phyloP scores from a whole-genome alignment of 495 filamentous ascomycete species.

The Hyaloscypha finlandica region DNA sequence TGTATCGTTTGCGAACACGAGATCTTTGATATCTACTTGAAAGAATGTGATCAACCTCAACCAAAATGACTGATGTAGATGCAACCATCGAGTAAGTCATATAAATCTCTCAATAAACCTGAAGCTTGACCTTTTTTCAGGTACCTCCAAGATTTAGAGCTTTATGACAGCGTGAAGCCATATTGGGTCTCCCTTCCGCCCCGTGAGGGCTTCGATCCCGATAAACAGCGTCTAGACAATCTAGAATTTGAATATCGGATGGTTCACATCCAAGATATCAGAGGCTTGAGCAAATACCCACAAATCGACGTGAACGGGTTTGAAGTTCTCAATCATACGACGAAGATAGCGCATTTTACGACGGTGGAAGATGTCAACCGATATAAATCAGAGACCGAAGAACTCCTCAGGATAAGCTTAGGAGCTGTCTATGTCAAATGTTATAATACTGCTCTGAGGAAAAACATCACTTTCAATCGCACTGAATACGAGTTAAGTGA shows the following conservation, averaged over 20 bases:
- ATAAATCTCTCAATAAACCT: background rate
- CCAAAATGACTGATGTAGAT: background rate
- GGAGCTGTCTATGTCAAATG: background rate
- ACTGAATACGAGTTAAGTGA: background rate
- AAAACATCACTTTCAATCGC: background rate
- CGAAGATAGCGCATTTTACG: background rate
- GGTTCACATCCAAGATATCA: conserved; percentile 7
- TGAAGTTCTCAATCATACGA: background rate
- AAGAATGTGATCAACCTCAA: background rate
- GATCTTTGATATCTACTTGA: background rate
- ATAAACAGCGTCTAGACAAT: conserved; percentile 8
- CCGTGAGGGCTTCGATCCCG: background rate
- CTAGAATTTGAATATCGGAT: conserved; percentile 4
- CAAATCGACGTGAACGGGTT: background rate
- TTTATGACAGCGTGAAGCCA: conserved; percentile 3
- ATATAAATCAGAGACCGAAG: conserved; percentile 1
- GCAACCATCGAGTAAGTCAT: conserved; percentile 3
- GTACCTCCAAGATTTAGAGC: conserved; percentile 9
- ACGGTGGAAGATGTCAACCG: background rate
- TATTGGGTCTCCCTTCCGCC: conserved; percentile 2
- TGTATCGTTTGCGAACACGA: background rate
- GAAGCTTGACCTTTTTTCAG: background rate
- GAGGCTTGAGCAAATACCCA: background rate
- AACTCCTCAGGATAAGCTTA: background rate
- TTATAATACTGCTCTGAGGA: background rate